phyloP scores from a whole-genome alignment of 2,329 filamentous ascomycete genomes.

The Alternaria novae-zelandiae region DNA sequence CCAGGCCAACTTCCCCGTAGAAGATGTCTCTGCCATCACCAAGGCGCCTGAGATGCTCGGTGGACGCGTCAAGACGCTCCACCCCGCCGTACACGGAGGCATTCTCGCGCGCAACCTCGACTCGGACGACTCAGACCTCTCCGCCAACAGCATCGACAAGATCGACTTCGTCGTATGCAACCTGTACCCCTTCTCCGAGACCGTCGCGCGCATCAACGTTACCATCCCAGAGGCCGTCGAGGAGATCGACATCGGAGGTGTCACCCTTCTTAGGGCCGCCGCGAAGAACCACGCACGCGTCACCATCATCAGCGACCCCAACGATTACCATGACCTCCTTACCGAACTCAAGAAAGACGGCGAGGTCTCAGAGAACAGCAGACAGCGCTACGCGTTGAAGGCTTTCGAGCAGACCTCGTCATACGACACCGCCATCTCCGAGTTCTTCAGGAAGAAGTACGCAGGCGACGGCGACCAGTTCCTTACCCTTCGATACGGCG shows the following conservation, averaged over 20 bases:
- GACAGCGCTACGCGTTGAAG: constrained; percentile 91
- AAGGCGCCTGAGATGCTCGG: constrained; percentile 93
- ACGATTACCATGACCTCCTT: constrained; percentile 92
- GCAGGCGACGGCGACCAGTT: constrained; percentile 84
- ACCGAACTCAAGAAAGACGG: constrained; percentile 86
- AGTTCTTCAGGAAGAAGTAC: constrained; percentile 98
- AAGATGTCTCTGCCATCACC: constrained; percentile 98
- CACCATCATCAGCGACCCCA: constrained; percentile 92
- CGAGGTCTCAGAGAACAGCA: constrained; percentile 82
- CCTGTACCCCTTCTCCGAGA: constrained; percentile 99
- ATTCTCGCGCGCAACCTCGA: constrained; percentile 94
- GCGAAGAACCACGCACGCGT: constrained; percentile 98
- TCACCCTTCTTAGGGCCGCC: constrained; percentile 92
- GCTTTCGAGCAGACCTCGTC: constrained; percentile 98
- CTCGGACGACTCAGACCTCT: constrained; percentile 95
- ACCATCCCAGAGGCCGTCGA: constrained; percentile 96
- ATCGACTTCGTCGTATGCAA: constrained; percentile 75
- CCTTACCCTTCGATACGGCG: constrained; percentile 86
- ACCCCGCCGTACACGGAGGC: constrained; percentile 82
- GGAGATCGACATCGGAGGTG: constrained; percentile 96
- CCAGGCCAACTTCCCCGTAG: constrained; percentile 92
- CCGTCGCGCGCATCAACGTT: constrained; percentile 94
- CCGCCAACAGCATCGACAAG: constrained; percentile 49
- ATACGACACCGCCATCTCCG: constrained; percentile 92
- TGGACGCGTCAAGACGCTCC: constrained; percentile 91